Evolutionary conservation across 2,329 filamentous ascomycete genomes (phyloP), one percentile per base, ranked within the genome.

Genomic region (Aureobasidium musti): DNA sequence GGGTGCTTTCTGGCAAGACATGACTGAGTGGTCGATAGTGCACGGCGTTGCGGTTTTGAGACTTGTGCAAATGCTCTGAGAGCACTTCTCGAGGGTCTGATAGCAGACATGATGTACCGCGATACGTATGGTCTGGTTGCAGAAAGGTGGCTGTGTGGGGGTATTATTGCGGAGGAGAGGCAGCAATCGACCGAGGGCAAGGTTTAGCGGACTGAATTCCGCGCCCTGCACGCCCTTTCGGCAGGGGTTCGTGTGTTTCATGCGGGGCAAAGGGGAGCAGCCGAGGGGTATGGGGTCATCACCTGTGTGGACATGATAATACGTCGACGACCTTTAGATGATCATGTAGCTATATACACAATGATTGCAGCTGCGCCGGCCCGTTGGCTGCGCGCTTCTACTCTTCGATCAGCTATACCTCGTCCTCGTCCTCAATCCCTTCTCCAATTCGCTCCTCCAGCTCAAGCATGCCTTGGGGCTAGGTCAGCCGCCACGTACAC

Each of bases 1-100:
- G 88, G 87, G 74, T 90, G 88, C 75, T 91, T 91, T 26, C 84
- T 86, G 19, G 91, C 92, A 67, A 87, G 84, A 69, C 79, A 71
- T 61, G 49, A 49, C 11, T 17, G 37, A 5, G 61, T 43, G 17
- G 61, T 64, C 26, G 61, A 53, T 2, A 64, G 28, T 19, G 49
- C 4, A 19, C 61, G 21, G 8, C 26, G 26, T 43, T 53, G 49
- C 19, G 10, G 6, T 21, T 35, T 33, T 0, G 43, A 64, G n/a
- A 11, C 26, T 23, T 35, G 61, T 5, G 37, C 37, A 17, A 64
- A 13, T 2, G 19, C 49, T 41, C 61, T 50, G n/a, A 45, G 21
- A 35, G 45, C 1, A 5, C 37, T n/a, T 64, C 49, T 64, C 8
- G 61, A 43, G 5, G 23, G 7, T 49, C 54, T 64, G 37, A 21